A percentile compares a stretch with the other conserved stretches of the same genome.
These are phyloP conservation scores for Dionaea muscipula DNA, from an alignment of 179 eudicot genomes.

Conservation along the genomic window DNA sequence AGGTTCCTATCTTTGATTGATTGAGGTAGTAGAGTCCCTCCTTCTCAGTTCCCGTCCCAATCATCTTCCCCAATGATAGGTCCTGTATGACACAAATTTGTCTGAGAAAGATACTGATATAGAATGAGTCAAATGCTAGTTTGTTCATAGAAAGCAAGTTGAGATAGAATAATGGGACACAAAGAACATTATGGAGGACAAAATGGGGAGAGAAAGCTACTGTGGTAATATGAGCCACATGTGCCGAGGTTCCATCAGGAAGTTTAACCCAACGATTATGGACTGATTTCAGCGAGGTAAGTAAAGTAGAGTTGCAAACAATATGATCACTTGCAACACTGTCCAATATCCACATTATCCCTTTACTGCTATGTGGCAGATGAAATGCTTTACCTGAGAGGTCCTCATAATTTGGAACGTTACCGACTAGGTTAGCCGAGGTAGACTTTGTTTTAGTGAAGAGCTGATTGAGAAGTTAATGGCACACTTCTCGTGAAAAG, in stretches of 20 bases:
- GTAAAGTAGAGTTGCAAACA: neutral
- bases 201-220: neutral
- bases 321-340: too few relatives aligned
- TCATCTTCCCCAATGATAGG: neutral
- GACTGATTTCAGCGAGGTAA: neutral
- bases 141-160: constrained; percentile 1
- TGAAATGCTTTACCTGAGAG: neutral
- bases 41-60: constrained; percentile 2
- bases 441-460: too few relatives aligned
- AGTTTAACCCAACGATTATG: neutral
- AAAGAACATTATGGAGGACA: neutral
- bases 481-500: constrained; percentile 7
- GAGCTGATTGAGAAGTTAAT: too few relatives aligned
- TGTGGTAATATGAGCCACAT: neutral
- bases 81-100: neutral
- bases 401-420: neutral
- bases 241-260: neutral
- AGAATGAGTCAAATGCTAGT: constrained; percentile 4
- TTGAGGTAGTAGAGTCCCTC: neutral
- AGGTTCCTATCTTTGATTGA: neutral
- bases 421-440: neutral
- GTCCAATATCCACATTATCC: neutral
- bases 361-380: neutral
- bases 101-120: neutral
- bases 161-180: neutral